phyloP scores from a whole-genome alignment of 2,329 filamentous ascomycete species.

The Dryadomyces quercivorus region DNA sequence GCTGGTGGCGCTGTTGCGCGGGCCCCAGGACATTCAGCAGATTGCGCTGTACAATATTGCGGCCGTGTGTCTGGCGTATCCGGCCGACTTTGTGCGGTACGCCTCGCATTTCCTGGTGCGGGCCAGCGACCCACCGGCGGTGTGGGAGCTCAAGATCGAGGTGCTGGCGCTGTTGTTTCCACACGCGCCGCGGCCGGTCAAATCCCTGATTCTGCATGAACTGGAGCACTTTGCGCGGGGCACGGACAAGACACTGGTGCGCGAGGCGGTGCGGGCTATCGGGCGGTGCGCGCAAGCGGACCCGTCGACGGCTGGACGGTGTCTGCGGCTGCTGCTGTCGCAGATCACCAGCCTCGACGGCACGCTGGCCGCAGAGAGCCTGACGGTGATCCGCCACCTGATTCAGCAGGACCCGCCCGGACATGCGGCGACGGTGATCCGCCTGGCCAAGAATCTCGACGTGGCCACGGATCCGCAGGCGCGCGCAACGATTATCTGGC shows the following conservation, averaged over 20 bases:
- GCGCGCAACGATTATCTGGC: conserved; percentile 90
- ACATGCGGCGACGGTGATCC: conserved; percentile 75
- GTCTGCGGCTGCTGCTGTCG: conserved; percentile 67
- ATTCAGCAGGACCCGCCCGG: conserved; percentile 80
- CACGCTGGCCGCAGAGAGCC: conserved; percentile 76
- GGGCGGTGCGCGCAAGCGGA: conserved; percentile 83
- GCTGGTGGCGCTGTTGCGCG: conserved; percentile 71
- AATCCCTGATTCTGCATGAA: conserved; percentile 81
- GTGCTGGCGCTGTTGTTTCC: conserved; percentile 85
- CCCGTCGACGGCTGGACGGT: conserved; percentile 56
- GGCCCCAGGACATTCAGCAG: conserved; percentile 77
- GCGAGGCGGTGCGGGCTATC: conserved; percentile 84
- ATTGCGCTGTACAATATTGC: conserved; percentile 91
- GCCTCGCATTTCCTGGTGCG: conserved; percentile 81
- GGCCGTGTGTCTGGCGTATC: conserved; percentile 68
- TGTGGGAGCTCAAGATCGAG: conserved; percentile 89
- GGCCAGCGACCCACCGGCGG: conserved; percentile 62
- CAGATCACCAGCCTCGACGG: conserved; percentile 85
- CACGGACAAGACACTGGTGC: conserved; percentile 62
- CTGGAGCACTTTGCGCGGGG: conserved; percentile 83
- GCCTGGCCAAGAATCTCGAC: conserved; percentile 83
- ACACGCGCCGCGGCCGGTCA: conserved; percentile 59
- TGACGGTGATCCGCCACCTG: conserved; percentile 89
- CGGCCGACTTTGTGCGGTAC: conserved; percentile 75
- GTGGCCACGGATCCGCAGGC: conserved; percentile 78